Base-by-base conservation (phyloP, 1,139 yeast genomes). In the Candida mesenterica region DNA sequence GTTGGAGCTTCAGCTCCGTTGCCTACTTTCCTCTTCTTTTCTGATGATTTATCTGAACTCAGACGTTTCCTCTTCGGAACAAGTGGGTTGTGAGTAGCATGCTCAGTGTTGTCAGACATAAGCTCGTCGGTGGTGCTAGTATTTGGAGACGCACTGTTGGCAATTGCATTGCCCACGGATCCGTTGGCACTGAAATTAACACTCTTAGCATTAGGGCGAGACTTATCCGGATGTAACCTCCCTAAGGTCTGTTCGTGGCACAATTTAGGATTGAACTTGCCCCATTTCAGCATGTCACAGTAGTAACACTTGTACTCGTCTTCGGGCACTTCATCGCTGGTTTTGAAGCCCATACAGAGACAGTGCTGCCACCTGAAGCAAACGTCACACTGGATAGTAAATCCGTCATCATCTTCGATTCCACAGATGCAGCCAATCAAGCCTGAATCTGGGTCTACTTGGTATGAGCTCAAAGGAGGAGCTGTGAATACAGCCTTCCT, bases 351-450 rank as follows among this genome's bases (percentile, higher is more conserved):
- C 77, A 87, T 88, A 61, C 97, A 90, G 16, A 78, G 70, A 30
- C 95, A 90, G 62, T 90, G 97, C 55, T 89, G 96, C 97, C 97
- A 90, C 43, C 96, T 77, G 59, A 77, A 82, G 58, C 97, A 90
- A 31, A 78, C 73, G 55, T 89, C 96, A 63, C 97, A 90, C 58
- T 89, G 97, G 42, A 90, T 85, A 1, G 97, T 89, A 57, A 87
- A 88, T 1, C 97, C 97, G 54, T 90, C 97, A 58, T 90, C 97
- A 45, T 90, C 96, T 39, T 82, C 88, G 45, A 73, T 79, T 1
- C 82, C 90, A 65, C 98, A 90, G 4, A 90, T 77, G 62, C 98
- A 90, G 3, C 96, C 88, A 38, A 90, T 90, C 2, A 81, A 62
- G 1, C 96, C 96, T 4, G 89, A 73, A 53, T 88, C 95, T 2